Percentiles rank a stretch among this genome's conserved stretches.
Conservation (phyloP, 75 land plant species). For the Picea sitchensis region DNA sequence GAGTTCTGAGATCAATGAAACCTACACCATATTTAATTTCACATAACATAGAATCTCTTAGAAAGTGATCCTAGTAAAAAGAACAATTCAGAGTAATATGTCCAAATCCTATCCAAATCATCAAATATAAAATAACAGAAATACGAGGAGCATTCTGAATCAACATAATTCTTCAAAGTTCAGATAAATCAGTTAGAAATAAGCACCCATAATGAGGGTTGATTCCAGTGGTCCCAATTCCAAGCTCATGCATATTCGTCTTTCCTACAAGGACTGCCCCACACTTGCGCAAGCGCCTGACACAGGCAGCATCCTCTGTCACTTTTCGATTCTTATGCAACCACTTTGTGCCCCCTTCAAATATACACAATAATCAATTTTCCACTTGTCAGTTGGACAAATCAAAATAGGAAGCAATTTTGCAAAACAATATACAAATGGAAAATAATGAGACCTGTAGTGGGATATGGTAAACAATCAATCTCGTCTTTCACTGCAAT, state of each 20-base stretch:
- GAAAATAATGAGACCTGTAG: slow-evolving; percentile 51
- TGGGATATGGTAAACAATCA: slow-evolving; percentile 88
- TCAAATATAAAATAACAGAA: neutral
- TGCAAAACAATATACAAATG: neutral
- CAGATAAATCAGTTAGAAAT: neutral
- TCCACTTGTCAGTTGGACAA: neutral
- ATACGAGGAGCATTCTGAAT: neutral
- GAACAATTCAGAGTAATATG: neutral
- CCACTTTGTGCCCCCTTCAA: slow-evolving; percentile 83
- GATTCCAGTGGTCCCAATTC: slow-evolving; percentile 79
- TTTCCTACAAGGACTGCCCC: slow-evolving; percentile 85
- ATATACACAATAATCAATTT: neutral
- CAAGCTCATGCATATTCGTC: slow-evolving; percentile 94
- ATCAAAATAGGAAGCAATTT: neutral
- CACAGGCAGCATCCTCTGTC: slow-evolving; percentile 63
- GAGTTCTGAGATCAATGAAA: neutral
- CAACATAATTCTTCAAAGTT: neutral
- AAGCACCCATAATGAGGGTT: slow-evolving; percentile 86
- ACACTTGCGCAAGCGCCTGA: slow-evolving; percentile 55
- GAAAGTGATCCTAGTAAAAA: neutral
- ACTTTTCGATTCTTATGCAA: slow-evolving; percentile 55
- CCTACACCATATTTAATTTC: neutral
- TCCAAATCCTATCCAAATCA: slow-evolving; percentile 8
- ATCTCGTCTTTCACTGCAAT: slow-evolving; percentile 95
- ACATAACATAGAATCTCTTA: neutral